A percentile compares a stretch with the other conserved stretches of the same genome.
Evolutionary conservation across 2,329 filamentous ascomycete genomes (phyloP).

Genomic region (Epichloe gansuensis): DNA sequence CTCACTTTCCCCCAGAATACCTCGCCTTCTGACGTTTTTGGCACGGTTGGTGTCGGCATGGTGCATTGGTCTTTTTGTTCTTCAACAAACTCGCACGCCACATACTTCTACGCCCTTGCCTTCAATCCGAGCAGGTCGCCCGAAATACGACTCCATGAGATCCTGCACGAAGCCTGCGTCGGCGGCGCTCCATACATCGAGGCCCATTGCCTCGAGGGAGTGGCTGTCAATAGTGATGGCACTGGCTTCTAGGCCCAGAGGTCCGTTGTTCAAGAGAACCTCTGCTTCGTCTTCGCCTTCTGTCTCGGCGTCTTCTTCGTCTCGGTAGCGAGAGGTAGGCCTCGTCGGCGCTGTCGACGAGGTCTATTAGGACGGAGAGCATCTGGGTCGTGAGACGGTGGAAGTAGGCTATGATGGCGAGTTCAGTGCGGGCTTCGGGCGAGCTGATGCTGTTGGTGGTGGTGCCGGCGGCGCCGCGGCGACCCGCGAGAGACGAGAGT

Average conservation of each 20-base stretch:
- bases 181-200: constrained; percentile 63
- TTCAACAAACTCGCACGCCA: constrained; percentile 54
- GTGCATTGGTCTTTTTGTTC: no score
- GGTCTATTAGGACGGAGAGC: constrained; percentile 47
- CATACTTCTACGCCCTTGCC: constrained; percentile 63
- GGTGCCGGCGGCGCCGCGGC: constrained; percentile 15
- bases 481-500: constrained; percentile 30
- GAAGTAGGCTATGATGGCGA: constrained; percentile 70
- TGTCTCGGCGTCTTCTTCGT: constrained; percentile 24
- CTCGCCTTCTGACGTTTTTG: no score
- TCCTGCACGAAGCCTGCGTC: constrained; percentile 59
- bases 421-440: constrained; percentile 38
- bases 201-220: constrained; percentile 57
- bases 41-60: no score
- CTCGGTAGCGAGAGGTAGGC: constrained; percentile 22
- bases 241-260: constrained; percentile 24
- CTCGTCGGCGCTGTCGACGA: constrained; percentile 41
- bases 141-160: constrained; percentile 54
- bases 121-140: constrained; percentile 48
- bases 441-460: not conserved
- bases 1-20: no score
- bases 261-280: constrained; percentile 13
- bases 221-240: constrained; percentile 47
- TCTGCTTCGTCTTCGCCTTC: constrained; percentile 12
- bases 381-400: constrained; percentile 61